These are phyloP conservation scores for Globisporangium cylindrosporum DNA, from an alignment of 352 stramenopile species.

Conservation along the genomic window DNA sequence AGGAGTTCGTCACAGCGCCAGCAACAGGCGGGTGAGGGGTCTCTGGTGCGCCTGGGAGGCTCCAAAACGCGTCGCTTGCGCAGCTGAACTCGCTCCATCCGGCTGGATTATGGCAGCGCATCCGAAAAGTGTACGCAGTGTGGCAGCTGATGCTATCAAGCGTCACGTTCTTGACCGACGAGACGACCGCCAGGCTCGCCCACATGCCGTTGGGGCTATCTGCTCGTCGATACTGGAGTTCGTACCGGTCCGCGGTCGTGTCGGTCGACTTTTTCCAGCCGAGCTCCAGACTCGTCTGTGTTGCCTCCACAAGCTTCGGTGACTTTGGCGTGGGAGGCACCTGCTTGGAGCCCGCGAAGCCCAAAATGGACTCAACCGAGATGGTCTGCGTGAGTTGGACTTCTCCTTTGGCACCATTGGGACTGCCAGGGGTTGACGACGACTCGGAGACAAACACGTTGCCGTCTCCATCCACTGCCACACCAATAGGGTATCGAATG, in stretches of 20 bases:
- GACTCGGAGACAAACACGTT: slow-evolving; percentile 73
- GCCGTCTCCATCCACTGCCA: slow-evolving; percentile 60
- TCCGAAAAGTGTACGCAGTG: slow-evolving; percentile 52
- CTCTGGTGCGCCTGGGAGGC: slow-evolving; percentile 43
- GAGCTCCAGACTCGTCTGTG: slow-evolving; percentile 48
- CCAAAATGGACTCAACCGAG: slow-evolving; percentile 59
- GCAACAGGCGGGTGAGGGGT: slow-evolving; percentile 46
- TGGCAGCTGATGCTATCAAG: slow-evolving; percentile 52
- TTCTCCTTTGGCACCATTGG: not conserved
- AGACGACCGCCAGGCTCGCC: slow-evolving; percentile 35
- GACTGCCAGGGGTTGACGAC: not conserved
- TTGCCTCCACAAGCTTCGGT: slow-evolving; percentile 43
- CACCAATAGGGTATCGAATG: slow-evolving; percentile 64
- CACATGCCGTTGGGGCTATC: slow-evolving; percentile 52
- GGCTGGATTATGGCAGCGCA: slow-evolving; percentile 58
- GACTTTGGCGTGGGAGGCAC: slow-evolving; percentile 32
- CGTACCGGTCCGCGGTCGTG: slow-evolving; percentile 70
- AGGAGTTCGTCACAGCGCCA: slow-evolving; percentile 59
- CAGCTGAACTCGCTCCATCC: slow-evolving; percentile 69
- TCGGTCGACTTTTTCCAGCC: slow-evolving; percentile 60
- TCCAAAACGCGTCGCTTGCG: slow-evolving; percentile 53
- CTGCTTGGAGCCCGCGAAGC: slow-evolving; percentile 41
- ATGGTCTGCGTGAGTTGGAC: slow-evolving; percentile 42
- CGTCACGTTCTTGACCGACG: slow-evolving; percentile 33
- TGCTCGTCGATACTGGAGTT: slow-evolving; percentile 58